Base-by-base conservation (phyloP, 179 eudicot genomes). In the Silene vulgaris region DNA sequence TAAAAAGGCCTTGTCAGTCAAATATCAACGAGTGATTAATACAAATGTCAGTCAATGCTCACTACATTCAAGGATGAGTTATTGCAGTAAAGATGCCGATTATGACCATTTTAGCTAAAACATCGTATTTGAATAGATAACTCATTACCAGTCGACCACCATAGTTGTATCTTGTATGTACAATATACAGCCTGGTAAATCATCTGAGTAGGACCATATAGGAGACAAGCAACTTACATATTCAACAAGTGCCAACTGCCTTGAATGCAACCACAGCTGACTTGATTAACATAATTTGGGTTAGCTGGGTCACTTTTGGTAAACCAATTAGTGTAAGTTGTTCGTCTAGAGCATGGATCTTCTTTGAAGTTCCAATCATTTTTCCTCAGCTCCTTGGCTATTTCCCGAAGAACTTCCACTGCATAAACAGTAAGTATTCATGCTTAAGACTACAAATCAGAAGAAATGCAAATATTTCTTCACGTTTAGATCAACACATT, bases 361-460 rank as follows among this genome's bases (percentile, higher is more conserved):
- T 80, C 75, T 8, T 52, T 75, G 65, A 86, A 88, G 64, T 88
- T 76, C 93, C 93, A 89, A 71, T 85, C 86, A 6, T 54, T 79
- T 80, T 86, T 88, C 30, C 89, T 86, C 80, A 89, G 29, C 69
- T 88, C 83, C 40, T 75, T 67, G 32, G 86, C 89, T 52, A 89
- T 89, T 23, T 88, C 89, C 57, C 54, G 68, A 45, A 89, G 89
- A 67, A 84, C 86, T 59, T 74, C 21, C 76, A 85, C 91, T 89
- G 89, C 76, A 81, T 32, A 54, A 26, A 77, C 35, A 69, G 1
- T 8, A 70, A 69, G 2, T 50, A 68, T 35, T 75, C 40, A 54
- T 56, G 50, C n/a, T n/a, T 30, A 54, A 28, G 65, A 57, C 66
- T 30, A 71, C 5, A 52, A 56, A 6, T 12, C 61, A 23, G 57